These are phyloP conservation scores for Penicillium italicum DNA, from an alignment of 2,329 filamentous ascomycete species.

Conservation along the genomic window DNA sequence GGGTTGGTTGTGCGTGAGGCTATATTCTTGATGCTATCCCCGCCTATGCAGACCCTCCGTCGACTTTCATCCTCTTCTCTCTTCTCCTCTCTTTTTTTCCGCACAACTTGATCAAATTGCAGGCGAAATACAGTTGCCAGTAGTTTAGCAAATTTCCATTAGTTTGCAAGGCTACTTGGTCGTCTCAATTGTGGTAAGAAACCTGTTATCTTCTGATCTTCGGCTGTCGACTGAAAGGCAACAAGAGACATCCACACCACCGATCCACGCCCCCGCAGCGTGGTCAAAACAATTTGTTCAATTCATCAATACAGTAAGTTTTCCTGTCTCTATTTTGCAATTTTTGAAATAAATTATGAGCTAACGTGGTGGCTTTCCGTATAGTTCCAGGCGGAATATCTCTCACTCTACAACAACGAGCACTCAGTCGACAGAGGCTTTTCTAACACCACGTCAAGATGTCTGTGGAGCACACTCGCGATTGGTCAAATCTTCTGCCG, in stretches of 20 bases:
- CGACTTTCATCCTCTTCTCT: background rate
- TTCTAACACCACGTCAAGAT: background rate
- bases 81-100: too few species aligned
- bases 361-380: background rate
- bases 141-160: background rate
- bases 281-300: background rate
- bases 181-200: background rate
- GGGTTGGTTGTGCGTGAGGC: background rate
- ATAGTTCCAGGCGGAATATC: background rate
- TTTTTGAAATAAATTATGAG: background rate
- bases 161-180: background rate
- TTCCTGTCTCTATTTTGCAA: accelerated
- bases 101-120: background rate
- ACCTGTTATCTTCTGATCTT: background rate
- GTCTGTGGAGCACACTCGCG: background rate
- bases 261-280: too few species aligned
- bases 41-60: background rate
- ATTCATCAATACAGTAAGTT: background rate
- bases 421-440: background rate
- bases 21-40: background rate
- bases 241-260: background rate
- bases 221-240: background rate
- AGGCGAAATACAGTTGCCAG: background rate
- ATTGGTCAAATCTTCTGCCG: background rate
- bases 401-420: background rate